A percentile compares a stretch with the other conserved stretches of the same genome.
These are phyloP conservation scores for Barnettozyma populi DNA, from an alignment of 805 yeast genomes.

Conservation along the genomic window DNA sequence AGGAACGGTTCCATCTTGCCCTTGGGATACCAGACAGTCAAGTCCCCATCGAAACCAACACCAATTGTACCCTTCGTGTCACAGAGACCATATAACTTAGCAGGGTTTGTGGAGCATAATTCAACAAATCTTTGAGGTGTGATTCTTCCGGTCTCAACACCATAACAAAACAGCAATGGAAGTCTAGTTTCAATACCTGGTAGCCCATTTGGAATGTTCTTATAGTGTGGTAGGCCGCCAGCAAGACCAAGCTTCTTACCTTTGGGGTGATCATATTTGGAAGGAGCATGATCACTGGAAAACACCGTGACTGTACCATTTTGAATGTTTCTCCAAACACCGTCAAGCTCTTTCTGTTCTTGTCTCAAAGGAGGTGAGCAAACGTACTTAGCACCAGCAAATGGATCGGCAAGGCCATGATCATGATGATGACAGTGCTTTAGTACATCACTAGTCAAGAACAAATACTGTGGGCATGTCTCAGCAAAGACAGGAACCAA, in stretches of 20 bases:
- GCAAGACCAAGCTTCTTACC: slow-evolving; percentile 40
- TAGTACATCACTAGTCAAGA: slow-evolving; percentile 35
- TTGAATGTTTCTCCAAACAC: slow-evolving; percentile 39
- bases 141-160: slow-evolving; percentile 37
- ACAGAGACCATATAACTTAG: slow-evolving; percentile 39
- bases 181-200: slow-evolving; percentile 45
- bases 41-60: slow-evolving; percentile 45
- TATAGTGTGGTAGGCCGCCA: slow-evolving; percentile 36
- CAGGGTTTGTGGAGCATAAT: slow-evolving; percentile 40
- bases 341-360: slow-evolving; percentile 33
- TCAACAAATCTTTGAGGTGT: slow-evolving; percentile 40
- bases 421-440: slow-evolving; percentile 26
- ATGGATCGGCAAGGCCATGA: slow-evolving; percentile 26
- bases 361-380: slow-evolving; percentile 48
- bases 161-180: slow-evolving; percentile 39
- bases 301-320: slow-evolving; percentile 45
- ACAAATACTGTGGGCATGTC: slow-evolving; percentile 46
- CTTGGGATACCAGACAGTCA: slow-evolving; percentile 43
- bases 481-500: slow-evolving; percentile 41
- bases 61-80: slow-evolving; percentile 37
- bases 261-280: slow-evolving; percentile 33
- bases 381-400: slow-evolving; percentile 44
- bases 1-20: slow-evolving; percentile 25
- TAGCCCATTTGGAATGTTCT: slow-evolving; percentile 42
- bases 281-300: slow-evolving; percentile 43